These are phyloP conservation scores for Penstemon newberryi DNA, from an alignment of 257 asterid species.

Conservation along the genomic window DNA sequence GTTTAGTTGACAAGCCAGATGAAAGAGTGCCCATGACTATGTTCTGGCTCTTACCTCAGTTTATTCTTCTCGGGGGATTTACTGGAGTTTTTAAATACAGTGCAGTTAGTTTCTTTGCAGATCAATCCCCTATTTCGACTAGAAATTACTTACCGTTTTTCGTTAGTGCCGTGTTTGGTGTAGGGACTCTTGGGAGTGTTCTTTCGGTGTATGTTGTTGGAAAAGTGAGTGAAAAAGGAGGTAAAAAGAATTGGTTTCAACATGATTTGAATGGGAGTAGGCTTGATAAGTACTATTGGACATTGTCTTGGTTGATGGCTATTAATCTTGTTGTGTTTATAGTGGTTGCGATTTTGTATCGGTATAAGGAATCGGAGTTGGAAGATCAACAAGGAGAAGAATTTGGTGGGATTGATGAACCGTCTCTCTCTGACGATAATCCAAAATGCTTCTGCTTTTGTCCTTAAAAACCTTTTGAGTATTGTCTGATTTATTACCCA, in stretches of 20 bases:
- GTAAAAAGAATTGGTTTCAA: conserved; percentile 48
- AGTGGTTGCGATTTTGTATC: conserved; percentile 31
- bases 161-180: conserved; percentile 27
- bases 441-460: conserved; percentile 26
- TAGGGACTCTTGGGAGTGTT: conserved; percentile 35
- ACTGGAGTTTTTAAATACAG: conserved; percentile 28
- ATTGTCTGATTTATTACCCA: no score
- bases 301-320: conserved; percentile 43
- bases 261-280: conserved; percentile 39
- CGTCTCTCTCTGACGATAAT: conserved; percentile 23
- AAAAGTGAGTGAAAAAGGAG: conserved; percentile 40
- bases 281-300: conserved; percentile 53
- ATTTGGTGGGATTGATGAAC: conserved; percentile 34
- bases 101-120: conserved; percentile 27
- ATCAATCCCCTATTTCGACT: conserved; percentile 34
- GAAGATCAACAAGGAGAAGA: conserved; percentile 11
- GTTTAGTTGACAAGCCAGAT: conserved; percentile 41
- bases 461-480: neutral
- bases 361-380: conserved; percentile 33
- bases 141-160: conserved; percentile 25
- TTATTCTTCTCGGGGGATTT: conserved; percentile 42
- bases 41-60: conserved; percentile 36
- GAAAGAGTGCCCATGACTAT: conserved; percentile 40
- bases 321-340: conserved; percentile 35
- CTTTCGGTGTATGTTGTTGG: conserved; percentile 40